Percentiles rank a stretch among this genome's conserved stretches.
These are phyloP conservation scores for Blastobotrys robertii DNA, from an alignment of 805 yeast genomes.

Conservation along the genomic window DNA sequence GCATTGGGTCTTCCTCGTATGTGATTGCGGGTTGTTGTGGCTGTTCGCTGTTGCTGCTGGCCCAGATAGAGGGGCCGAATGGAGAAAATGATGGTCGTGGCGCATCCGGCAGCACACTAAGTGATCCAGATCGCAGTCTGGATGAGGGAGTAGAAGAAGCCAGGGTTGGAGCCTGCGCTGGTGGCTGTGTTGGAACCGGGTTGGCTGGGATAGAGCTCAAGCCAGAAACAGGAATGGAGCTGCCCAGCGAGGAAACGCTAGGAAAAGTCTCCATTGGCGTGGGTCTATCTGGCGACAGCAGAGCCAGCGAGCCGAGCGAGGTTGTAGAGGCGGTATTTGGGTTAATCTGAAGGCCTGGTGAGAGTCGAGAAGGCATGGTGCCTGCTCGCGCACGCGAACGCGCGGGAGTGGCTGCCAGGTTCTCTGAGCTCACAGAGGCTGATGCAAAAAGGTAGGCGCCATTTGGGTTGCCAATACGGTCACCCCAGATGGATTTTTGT, in stretches of 20 bases:
- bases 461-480: too few species aligned
- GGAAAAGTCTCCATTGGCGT: constrained; percentile 2
- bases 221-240: constrained; percentile 14
- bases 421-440: too few species aligned
- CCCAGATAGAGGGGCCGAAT: constrained; percentile 23
- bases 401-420: constrained; percentile 28
- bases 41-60: constrained; percentile 8
- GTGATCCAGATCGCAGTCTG: constrained; percentile 21
- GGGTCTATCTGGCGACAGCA: constrained; percentile 22
- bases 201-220: constrained; percentile 1
- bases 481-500: too few species aligned
- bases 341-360: constrained; percentile 21
- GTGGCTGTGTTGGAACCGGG: constrained; percentile 4
- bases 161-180: constrained; percentile 1
- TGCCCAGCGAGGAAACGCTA: constrained; percentile 7
- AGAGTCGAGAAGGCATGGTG: constrained; percentile 59
- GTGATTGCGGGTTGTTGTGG: too few species aligned
- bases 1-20: constrained; percentile 18
- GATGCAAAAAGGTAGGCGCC: too few species aligned
- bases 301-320: constrained; percentile 27
- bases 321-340: constrained; percentile 9
- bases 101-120: constrained; percentile 18
- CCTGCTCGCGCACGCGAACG: constrained; percentile 66
- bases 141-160: constrained; percentile 7
- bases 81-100: constrained; percentile 19